Conservation (phyloP, 2,329 filamentous ascomycete genomes). For the Hysterium pulicare region DNA sequence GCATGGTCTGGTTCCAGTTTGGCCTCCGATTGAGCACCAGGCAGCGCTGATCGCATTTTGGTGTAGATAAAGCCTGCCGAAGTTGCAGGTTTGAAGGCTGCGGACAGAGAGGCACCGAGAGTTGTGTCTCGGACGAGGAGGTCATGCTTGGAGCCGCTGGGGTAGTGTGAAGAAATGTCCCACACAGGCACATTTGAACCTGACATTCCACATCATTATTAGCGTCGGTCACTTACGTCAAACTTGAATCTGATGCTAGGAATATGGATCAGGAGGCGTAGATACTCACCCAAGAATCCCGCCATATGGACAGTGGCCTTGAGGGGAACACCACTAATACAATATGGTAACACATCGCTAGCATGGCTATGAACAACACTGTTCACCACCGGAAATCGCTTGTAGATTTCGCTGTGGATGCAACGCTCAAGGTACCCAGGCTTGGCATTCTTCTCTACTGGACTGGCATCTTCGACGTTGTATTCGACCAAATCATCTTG, state of each 20-base stretch:
- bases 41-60: constrained; percentile 35
- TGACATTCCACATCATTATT: constrained; percentile 7
- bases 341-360: constrained; percentile 43
- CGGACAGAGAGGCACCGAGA: constrained; percentile 34
- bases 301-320: constrained; percentile 41
- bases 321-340: constrained; percentile 39
- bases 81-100: constrained; percentile 35
- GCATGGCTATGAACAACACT: constrained; percentile 45
- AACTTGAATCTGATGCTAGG: neutral
- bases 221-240: too few species aligned
- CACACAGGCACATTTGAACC: constrained; percentile 35
- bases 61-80: constrained; percentile 37
- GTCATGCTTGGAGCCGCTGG: constrained; percentile 29
- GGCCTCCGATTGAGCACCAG: constrained; percentile 27
- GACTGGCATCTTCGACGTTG: constrained; percentile 38
- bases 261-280: neutral
- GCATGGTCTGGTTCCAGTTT: constrained; percentile 32
- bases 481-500: constrained; percentile 45
- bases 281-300: constrained; percentile 41
- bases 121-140: constrained; percentile 31
- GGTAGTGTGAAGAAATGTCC: constrained; percentile 29
- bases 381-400: constrained; percentile 42
- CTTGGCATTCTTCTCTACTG: constrained; percentile 32
- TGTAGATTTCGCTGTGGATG: constrained; percentile 47
- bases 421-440: constrained; percentile 41